Evolutionary conservation across 257 asterid genomes (phyloP), one percentile per base, ranked within the genome.

Genomic region (Handroanthus guayacan): DNA sequence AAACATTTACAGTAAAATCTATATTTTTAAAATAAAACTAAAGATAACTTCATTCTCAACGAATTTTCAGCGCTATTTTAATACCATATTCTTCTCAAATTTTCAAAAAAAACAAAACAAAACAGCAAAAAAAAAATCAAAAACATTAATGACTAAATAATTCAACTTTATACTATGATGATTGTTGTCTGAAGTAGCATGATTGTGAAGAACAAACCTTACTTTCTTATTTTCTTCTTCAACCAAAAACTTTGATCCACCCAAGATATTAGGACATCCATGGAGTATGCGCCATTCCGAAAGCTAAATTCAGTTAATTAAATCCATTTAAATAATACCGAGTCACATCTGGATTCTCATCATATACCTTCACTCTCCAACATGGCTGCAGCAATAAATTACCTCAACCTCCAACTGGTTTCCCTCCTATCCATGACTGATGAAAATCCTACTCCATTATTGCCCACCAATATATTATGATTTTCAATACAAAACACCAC

Each of bases 401-500:
- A 14, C 62, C 61, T 25, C 74, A 52, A 75, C 76, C 79, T 44
- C 81, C 81, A 71, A 65, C 79, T 68, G 16, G 47, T 10, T 48
- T 44, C 62, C 50, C 37, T 50, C 2, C 6, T 31, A 57, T 7
- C 36, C 41, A 10, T 17, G 37, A 45, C 67, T 82, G 62, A 62
- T 82, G 62, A 62, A 74, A 69, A 67, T 74, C 77, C 75, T 14
- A 44, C 79, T 75, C 76, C 63, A 79, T 83, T 47, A 83, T 80
- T 76, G 60, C 16, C 17, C 44, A 2, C 13, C 72, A 39, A 43
- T 58, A 8, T 67, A 70, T 62, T 63, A 9, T 82, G 47, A 5
- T 70, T 74, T 7, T 77, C 82, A 69, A 80, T 79, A 72, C 76
- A 80, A 80, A 80, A 77, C 72, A 75, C 67, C 82, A 77, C 82